These are phyloP conservation scores for Phalaenopsis hybrid DNA, from an alignment of 116 monocot species.

Conservation along the genomic window DNA sequence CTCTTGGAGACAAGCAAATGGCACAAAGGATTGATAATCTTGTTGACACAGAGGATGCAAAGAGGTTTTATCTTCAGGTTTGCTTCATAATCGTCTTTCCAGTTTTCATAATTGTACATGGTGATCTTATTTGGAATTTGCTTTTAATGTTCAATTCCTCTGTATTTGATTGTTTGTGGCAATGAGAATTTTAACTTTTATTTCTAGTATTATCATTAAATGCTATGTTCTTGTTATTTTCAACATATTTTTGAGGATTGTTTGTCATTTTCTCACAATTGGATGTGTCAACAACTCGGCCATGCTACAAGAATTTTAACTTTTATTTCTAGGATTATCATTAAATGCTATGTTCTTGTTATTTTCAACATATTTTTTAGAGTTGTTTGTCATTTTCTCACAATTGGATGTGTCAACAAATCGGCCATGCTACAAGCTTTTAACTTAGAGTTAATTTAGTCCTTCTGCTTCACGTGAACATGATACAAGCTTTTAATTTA, in stretches of 20 bases:
- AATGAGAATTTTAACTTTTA: not conserved
- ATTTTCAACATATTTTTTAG: not conserved
- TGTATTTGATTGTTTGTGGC: not conserved
- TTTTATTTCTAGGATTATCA: not conserved
- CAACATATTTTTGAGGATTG: too few species aligned
- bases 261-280: too few species aligned
- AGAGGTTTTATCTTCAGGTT: slow-evolving; percentile 98
- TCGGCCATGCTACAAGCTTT: not conserved
- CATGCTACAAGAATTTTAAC: not conserved
- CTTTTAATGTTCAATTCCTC: not conserved
- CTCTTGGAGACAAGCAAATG: slow-evolving; percentile 95
- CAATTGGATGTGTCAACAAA: not conserved
- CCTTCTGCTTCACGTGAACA: not conserved
- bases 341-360: not conserved
- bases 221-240: too few species aligned
- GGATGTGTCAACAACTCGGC: not conserved
- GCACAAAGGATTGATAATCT: slow-evolving; percentile 97
- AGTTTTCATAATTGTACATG: not conserved
- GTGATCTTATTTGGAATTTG: not conserved
- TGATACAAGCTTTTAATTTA: not conserved
- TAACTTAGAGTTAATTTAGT: not conserved
- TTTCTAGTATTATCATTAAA: not conserved
- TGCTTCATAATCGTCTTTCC: not conserved
- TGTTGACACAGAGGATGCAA: slow-evolving; percentile 78
- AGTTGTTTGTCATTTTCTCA: not conserved